These are phyloP conservation scores for Kregervanrija pseudodelftensis DNA, from an alignment of 805 yeast genomes.

Conservation along the genomic window DNA sequence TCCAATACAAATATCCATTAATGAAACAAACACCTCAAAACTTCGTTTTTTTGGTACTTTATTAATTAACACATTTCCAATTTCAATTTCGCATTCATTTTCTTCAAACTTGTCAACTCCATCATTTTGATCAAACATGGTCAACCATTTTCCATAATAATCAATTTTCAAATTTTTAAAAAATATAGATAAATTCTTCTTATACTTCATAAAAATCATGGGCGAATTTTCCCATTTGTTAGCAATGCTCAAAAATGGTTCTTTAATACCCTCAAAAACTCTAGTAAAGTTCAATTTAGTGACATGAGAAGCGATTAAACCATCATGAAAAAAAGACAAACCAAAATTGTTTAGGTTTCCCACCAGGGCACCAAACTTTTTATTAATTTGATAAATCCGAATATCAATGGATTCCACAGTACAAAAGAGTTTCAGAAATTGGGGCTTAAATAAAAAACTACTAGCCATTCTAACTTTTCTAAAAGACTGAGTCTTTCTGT, in stretches of 20 bases:
- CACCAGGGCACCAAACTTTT: slow-evolving; percentile 28
- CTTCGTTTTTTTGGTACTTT: not conserved
- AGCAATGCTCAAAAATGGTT: slow-evolving; percentile 6
- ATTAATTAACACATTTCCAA: slow-evolving; percentile 7
- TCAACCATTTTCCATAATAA: slow-evolving; percentile 56
- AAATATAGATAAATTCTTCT: slow-evolving; percentile 29
- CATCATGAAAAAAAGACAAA: slow-evolving; percentile 13
- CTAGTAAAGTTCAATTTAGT: slow-evolving; percentile 1
- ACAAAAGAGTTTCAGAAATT: slow-evolving; percentile 10
- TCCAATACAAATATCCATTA: slow-evolving; percentile 53
- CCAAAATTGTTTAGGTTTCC: slow-evolving; percentile 14
- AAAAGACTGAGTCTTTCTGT: not conserved
- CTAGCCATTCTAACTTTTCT: slow-evolving; percentile 19
- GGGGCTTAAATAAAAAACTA: slow-evolving; percentile 18
- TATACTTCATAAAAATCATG: slow-evolving; percentile 6
- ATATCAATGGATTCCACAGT: slow-evolving; percentile 11
- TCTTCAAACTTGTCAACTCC: slow-evolving; percentile 6
- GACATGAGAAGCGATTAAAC: slow-evolving; percentile 1
- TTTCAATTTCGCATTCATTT: slow-evolving; percentile 4
- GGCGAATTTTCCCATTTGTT: slow-evolving; percentile 8
- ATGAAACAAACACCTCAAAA: slow-evolving; percentile 21
- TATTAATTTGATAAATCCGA: slow-evolving; percentile 15
- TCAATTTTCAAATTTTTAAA: slow-evolving; percentile 43
- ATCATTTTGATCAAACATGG: slow-evolving; percentile 29
- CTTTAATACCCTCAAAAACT: not conserved